Evolutionary conservation across 768 basidiomycete species (phyloP), one percentile per base, ranked within the genome.

Genomic region (Pleurotus sapidus): DNA sequence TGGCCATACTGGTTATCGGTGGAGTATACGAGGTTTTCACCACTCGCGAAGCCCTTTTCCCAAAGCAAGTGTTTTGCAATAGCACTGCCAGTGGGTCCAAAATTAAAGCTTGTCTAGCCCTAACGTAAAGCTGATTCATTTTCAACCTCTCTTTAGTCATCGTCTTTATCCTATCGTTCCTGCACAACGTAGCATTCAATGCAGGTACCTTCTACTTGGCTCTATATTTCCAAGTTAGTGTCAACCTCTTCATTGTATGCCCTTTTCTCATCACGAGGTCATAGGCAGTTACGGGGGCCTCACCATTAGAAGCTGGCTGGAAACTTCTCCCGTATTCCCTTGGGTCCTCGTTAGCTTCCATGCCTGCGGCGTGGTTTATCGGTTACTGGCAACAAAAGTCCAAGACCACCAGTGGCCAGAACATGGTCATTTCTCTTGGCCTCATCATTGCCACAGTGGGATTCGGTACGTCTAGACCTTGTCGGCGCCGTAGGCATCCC

Each of bases 121-220:
- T 34, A 11, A 34, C 30, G 30, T 34, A 34, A 34, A 34, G 30
- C 30, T 34, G 30, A 34, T 34, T 11, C 9, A 34, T 34, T 34
- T 34, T 60, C 30, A 63, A 39, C 61, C 38, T 37, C 34, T 53
- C 27, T 51, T 53, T 61, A 93, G 90, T 85, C 60, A 78, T 79
- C 57, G 77, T 90, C 46, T 81, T 93, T 30, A 50, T 84, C 15
- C 77, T 90, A 58, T 83, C 83, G 15, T 91, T 93, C 73, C 77
- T 93, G 55, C 92, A 93, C 68, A 91, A 91, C 66, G 79, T 93
- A 60, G 85, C 84, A 14, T 94, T 92, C 70, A 93, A 83, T 61
- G 83, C 91, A 30, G 91, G 89, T 49, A 93, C 91, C 4, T 94
- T 89, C 72, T 94, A 91, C 72, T 82, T 94, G 46, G 89, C 91